Conservation (phyloP, 2,329 filamentous ascomycete genomes). For the Nakataea oryzae region DNA sequence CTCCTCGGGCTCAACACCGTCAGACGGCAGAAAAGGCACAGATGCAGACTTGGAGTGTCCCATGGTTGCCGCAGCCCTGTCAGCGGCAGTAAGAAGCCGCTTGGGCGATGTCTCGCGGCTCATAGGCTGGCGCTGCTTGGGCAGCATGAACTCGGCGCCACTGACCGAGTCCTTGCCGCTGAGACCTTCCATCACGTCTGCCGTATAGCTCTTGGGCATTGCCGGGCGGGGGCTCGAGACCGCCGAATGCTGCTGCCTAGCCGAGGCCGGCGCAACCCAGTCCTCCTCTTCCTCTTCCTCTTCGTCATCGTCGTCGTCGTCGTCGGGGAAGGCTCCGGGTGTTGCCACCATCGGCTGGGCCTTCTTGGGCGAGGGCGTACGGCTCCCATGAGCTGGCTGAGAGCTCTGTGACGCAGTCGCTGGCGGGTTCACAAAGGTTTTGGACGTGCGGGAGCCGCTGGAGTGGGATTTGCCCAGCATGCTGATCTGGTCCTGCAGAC, state of each 20-base stretch:
- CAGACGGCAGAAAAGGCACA: conserved; percentile 39
- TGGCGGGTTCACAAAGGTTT: conserved; percentile 31
- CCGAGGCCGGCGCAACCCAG: conserved; percentile 47
- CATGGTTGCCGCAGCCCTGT: conserved; percentile 20
- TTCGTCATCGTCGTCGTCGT: conserved; percentile 45
- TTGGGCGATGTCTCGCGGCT: conserved; percentile 23
- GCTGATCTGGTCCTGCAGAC: conserved; percentile 86
- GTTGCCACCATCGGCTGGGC: conserved; percentile 22
- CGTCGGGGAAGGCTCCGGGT: conserved; percentile 50
- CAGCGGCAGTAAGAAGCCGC: conserved; percentile 17
- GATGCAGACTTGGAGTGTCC: conserved; percentile 54
- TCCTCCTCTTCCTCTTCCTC: conserved; percentile 47
- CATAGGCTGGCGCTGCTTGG: conserved; percentile 26
- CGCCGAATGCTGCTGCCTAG: conserved; percentile 21
- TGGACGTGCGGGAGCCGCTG: conserved; percentile 33
- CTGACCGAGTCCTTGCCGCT: conserved; percentile 36
- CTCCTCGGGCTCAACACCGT: conserved; percentile 7
- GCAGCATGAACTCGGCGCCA: conserved; percentile 33
- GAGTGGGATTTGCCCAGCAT: conserved; percentile 50
- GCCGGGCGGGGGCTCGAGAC: conserved; percentile 36
- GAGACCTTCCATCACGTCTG: conserved; percentile 50
- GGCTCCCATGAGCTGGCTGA: conserved; percentile 4
- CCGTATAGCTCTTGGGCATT: conserved; percentile 49
- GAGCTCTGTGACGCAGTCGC: conserved; percentile 17
- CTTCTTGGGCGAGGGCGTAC: conserved; percentile 22